Evolutionary conservation across 2,329 filamentous ascomycete species (phyloP), one percentile per base, ranked within the genome.

Genomic region (Cercospora sojina): DNA sequence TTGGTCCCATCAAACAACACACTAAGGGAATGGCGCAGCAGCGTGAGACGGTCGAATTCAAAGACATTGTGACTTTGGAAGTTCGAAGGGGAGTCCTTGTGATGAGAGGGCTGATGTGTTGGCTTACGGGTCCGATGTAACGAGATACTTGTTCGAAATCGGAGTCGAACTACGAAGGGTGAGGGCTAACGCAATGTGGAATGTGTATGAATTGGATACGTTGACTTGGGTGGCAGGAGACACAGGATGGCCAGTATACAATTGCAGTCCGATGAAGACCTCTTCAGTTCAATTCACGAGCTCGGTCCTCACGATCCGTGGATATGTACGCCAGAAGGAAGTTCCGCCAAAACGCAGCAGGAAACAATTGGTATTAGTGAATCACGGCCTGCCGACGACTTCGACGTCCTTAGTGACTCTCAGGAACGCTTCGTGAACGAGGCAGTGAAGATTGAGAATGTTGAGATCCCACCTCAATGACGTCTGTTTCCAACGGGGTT

Each of bases 1-100:
- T 62, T 62, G 59, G 59, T 55, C 18, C 43, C 59, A 13, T 53
- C n/a, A 6, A 35, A 51, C 59, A 53, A 25, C 29, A 53, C 29
- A 53, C 59, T 62, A 62, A 35, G 32, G 43, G 43, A 62, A 62
- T 53, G 59, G 59, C 59, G 59, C 59, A 53, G 41, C 43, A 62
- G 59, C 43, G 59, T 62, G 47, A 62, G 59, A 62, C 59, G 59
- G 59, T 62, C 25, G 47, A 62, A 62, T 53, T 55, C 31, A 53
- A 62, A 62, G 27, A 55, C n/a, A 38, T n/a, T 23, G 18, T 51
- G 43, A 62, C 38, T 60, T 60, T 43, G 13, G 23, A n/a, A 16
- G 13, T 29, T 38, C 58, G 38, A 49, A 49, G 58, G 58, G 58
- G 25, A 60, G 58, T 47, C 58, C 58, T 60, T 60, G 58, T 20